Evolutionary conservation across 1,139 yeast species (phyloP).

Genomic region (Hyphopichia fennica): DNA sequence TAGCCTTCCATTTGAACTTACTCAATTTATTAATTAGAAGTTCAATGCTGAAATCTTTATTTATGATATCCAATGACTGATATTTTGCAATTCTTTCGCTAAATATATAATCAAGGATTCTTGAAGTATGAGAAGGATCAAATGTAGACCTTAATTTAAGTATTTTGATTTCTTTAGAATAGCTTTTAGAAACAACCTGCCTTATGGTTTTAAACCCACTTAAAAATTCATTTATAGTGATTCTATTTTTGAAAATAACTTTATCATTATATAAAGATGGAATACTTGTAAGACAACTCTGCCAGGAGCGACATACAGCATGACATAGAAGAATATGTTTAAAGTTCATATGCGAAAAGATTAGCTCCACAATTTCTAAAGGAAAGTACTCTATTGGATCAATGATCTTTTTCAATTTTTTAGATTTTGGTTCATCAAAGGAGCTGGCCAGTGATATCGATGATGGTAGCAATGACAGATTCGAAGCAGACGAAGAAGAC

Average conservation of each 20-base stretch:
- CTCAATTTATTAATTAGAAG: slow-evolving; percentile 22
- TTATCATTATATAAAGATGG: slow-evolving; percentile 25
- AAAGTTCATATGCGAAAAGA: slow-evolving; percentile 25
- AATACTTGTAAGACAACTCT: slow-evolving; percentile 21
- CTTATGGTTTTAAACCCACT: slow-evolving; percentile 29
- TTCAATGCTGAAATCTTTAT: slow-evolving; percentile 25
- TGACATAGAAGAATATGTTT: slow-evolving; percentile 25
- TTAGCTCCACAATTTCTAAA: slow-evolving; percentile 26
- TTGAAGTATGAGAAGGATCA: slow-evolving; percentile 20
- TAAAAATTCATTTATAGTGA: slow-evolving; percentile 29
- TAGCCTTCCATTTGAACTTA: slow-evolving; percentile 27
- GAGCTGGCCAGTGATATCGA: neutral
- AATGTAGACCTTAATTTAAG: slow-evolving; percentile 26
- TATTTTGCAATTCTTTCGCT: slow-evolving; percentile 20
- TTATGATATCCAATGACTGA: slow-evolving; percentile 26
- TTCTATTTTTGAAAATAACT: slow-evolving; percentile 23
- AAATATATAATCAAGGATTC: slow-evolving; percentile 25
- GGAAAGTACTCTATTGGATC: slow-evolving; percentile 35
- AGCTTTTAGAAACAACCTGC: slow-evolving; percentile 16
- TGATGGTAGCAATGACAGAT: neutral
- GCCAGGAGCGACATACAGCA: slow-evolving; percentile 36
- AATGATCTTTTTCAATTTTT: slow-evolving; percentile 5
- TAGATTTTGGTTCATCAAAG: slow-evolving; percentile 1
- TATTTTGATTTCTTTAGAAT: slow-evolving; percentile 17
- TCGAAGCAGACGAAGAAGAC: neutral